Evolutionary conservation across 1,139 yeast genomes (phyloP).

Genomic region (Saccharomyces pastorianus): DNA sequence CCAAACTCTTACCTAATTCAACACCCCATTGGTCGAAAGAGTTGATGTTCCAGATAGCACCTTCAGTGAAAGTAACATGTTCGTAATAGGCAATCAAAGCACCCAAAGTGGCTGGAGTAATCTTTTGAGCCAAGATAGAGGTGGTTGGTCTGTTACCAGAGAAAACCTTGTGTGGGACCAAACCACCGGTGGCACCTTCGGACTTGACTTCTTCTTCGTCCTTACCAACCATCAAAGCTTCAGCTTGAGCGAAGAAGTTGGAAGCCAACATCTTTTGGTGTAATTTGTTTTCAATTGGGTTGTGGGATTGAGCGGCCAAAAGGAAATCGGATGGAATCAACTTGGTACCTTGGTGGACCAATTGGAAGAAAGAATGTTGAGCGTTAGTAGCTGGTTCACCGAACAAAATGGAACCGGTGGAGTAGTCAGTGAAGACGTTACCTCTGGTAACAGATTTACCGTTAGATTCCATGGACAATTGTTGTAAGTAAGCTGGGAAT

Average conservation of each 20-base stretch:
- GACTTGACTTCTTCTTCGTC: slow-evolving; percentile 72
- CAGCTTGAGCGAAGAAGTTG: slow-evolving; percentile 96
- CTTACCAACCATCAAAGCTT: slow-evolving; percentile 96
- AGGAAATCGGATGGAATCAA: slow-evolving; percentile 94
- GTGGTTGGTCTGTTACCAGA: slow-evolving; percentile 99
- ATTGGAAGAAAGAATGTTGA: slow-evolving; percentile 98
- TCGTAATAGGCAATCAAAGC: slow-evolving; percentile 95
- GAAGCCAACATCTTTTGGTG: slow-evolving; percentile 98
- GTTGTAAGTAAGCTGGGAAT: slow-evolving; percentile 98
- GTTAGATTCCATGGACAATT: slow-evolving; percentile 96
- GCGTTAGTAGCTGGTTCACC: slow-evolving; percentile 99
- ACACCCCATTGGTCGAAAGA: slow-evolving; percentile 99
- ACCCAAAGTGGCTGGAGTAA: slow-evolving; percentile 94
- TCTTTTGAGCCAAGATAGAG: slow-evolving; percentile 87
- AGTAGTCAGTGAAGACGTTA: slow-evolving; percentile 82
- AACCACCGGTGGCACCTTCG: slow-evolving; percentile 80
- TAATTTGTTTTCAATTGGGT: slow-evolving; percentile 87
- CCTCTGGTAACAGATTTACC: slow-evolving; percentile 96
- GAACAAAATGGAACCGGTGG: slow-evolving; percentile 89
- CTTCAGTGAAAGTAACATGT: slow-evolving; percentile 93
- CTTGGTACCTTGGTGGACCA: slow-evolving; percentile 98
- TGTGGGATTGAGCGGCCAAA: slow-evolving; percentile 94
- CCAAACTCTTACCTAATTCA: slow-evolving; percentile 94
- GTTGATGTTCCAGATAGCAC: slow-evolving; percentile 98
- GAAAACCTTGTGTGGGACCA: slow-evolving; percentile 92